Conservation (phyloP, 2,329 filamentous ascomycete genomes). For the Fusarium sulawesiense region DNA sequence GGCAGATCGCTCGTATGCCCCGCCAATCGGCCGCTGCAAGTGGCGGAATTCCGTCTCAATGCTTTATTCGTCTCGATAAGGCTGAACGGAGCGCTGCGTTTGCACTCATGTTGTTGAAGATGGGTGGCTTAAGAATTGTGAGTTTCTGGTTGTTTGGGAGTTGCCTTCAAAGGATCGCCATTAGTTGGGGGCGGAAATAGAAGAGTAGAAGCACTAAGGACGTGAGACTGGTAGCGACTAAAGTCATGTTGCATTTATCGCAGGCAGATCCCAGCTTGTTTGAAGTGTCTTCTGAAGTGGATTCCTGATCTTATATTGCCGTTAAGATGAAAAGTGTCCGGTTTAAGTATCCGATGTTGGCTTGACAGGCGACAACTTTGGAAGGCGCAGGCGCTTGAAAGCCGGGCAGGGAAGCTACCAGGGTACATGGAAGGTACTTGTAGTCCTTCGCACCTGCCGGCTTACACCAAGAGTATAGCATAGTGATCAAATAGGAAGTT, state of each 20-base stretch:
- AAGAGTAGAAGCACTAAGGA: not conserved
- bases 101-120: not conserved
- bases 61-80: not conserved
- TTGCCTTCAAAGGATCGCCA: not conserved
- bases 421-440: not conserved
- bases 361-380: not conserved
- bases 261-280: not conserved
- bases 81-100: not conserved
- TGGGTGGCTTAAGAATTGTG: fast-evolving
- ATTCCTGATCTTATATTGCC: not conserved
- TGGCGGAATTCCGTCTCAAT: not conserved
- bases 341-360: not conserved
- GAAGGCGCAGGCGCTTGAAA: not conserved
- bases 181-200: no score
- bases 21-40: not conserved
- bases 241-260: not conserved
- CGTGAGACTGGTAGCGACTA: not conserved
- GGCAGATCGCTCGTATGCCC: not conserved
- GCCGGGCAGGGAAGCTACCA: not conserved
- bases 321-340: not conserved
- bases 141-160: not conserved
- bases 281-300: not conserved
- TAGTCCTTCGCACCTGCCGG: not conserved
- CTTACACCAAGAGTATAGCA: not conserved
- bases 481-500: not conserved